Evolutionary conservation across 371 early-diverging fungal species (phyloP).

Genomic region (Fennellomyces sp.): DNA sequence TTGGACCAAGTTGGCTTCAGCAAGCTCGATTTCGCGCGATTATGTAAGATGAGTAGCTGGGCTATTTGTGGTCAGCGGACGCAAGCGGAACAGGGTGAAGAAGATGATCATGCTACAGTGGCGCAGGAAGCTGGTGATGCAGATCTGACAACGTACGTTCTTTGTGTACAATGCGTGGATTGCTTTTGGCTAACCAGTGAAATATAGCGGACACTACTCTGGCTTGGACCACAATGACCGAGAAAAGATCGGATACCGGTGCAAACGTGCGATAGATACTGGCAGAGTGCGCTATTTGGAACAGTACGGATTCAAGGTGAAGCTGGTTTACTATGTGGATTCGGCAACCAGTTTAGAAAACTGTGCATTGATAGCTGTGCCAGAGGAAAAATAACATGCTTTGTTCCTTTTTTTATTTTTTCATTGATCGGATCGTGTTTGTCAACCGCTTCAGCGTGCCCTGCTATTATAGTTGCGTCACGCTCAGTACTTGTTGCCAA

Average conservation of each 20-base stretch:
- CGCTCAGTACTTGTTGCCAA: background rate
- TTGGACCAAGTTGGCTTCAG: conserved; percentile 54
- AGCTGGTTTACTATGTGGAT: conserved; percentile 72
- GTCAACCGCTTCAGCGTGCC: conserved; percentile 10
- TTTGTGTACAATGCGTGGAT: no score
- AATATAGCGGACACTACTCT: conserved; percentile 63
- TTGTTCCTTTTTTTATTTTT: background rate
- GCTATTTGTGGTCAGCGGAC: conserved; percentile 58
- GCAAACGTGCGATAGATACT: conserved; percentile 75
- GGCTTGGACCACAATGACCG: conserved; percentile 62
- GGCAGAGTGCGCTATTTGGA: conserved; percentile 66
- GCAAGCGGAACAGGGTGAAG: conserved; percentile 24
- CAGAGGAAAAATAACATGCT: conserved; percentile 12
- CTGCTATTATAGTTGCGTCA: background rate
- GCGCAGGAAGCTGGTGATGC: conserved; percentile 45
- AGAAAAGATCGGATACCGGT: conserved; percentile 69
- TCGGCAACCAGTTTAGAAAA: conserved; percentile 71
- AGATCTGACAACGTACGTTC: conserved; percentile 50
- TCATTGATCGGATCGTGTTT: conserved; percentile 17
- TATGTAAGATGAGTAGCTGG: conserved; percentile 76
- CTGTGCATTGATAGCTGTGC: conserved; percentile 68
- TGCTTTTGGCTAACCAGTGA: background rate
- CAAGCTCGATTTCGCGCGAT: conserved; percentile 57
- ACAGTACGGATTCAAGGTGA: conserved; percentile 55
- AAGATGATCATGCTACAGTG: conserved; percentile 48